Conservation (phyloP, 352 stramenopile species). For the Phytophthora cryptogea region DNA sequence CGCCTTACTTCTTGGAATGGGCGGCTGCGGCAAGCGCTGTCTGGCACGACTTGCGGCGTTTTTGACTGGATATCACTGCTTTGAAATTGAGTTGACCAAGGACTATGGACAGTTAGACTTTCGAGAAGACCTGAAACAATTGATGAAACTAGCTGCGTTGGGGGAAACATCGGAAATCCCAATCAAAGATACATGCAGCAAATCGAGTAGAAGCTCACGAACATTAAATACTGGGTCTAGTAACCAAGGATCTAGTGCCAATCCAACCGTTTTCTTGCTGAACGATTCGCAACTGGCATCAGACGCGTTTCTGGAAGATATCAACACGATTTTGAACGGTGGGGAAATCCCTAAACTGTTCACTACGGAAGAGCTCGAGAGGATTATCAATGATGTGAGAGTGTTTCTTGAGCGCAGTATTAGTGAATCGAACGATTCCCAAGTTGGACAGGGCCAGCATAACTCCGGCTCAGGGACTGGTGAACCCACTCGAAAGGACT, state of each 20-base stretch:
- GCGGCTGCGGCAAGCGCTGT: constrained; percentile 84
- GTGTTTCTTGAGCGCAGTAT: constrained; percentile 30
- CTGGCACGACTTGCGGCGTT: constrained; percentile 80
- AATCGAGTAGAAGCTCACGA: constrained; percentile 2
- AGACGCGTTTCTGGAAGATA: constrained; percentile 86
- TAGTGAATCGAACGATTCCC: constrained; percentile 4
- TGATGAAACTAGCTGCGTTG: constrained; percentile 54
- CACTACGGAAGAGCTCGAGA: constrained; percentile 81
- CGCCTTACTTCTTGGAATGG: constrained; percentile 87
- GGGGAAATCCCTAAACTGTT: constrained; percentile 90
- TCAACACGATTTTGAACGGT: constrained; percentile 89
- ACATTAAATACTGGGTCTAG: neutral
- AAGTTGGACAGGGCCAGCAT: neutral
- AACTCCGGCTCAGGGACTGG: neutral
- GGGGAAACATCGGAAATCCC: constrained; percentile 22
- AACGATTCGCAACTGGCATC: constrained; percentile 86
- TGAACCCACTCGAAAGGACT: constrained; percentile 63
- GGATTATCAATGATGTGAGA: constrained; percentile 69
- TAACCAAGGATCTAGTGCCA: neutral
- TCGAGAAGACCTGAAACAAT: constrained; percentile 82
- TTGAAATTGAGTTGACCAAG: constrained; percentile 88
- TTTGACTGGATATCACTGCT: constrained; percentile 69
- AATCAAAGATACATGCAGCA: constrained; percentile 1
- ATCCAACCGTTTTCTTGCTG: constrained; percentile 75
- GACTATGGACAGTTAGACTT: constrained; percentile 88